These are phyloP conservation scores for Ochetophila trinervis DNA, from an alignment of 306 rosid species.

Conservation along the genomic window DNA sequence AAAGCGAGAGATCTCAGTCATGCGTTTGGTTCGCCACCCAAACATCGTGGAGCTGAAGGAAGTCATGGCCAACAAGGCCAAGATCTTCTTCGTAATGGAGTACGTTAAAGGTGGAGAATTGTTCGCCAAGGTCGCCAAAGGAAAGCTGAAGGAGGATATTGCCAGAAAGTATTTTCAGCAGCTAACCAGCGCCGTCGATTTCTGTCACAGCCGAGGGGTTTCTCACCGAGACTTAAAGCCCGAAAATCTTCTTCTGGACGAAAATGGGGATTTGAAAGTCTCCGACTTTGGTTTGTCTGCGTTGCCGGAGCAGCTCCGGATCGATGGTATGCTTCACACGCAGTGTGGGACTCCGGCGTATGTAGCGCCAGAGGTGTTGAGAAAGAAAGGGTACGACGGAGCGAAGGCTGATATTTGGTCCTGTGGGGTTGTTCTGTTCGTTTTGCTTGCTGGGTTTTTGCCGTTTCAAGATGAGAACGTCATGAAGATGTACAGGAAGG, in stretches of 20 bases:
- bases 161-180: constrained; percentile 74
- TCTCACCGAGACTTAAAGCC: constrained; percentile 82
- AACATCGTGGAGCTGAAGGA: constrained; percentile 70
- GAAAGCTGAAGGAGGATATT: constrained; percentile 54
- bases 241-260: constrained; percentile 68
- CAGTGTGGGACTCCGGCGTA: constrained; percentile 88
- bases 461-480: constrained; percentile 73
- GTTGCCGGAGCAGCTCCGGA: constrained; percentile 58
- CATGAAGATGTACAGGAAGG: constrained; percentile 54
- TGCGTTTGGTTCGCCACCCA: constrained; percentile 71
- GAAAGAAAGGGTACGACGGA: constrained; percentile 77
- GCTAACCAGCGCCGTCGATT: constrained; percentile 60
- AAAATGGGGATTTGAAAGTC: constrained; percentile 59
- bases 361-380: constrained; percentile 78
- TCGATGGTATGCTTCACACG: constrained; percentile 72
- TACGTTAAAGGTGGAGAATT: constrained; percentile 64
- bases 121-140: constrained; percentile 48
- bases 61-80: constrained; percentile 79
- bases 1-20: constrained; percentile 69
- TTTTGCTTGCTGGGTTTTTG: constrained; percentile 55
- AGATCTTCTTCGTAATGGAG: constrained; percentile 71
- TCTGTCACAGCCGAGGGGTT: constrained; percentile 82
- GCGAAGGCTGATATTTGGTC: constrained; percentile 85
- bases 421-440: constrained; percentile 67
- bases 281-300: constrained; percentile 85